Conservation (phyloP, 2,329 filamentous ascomycete species). For the Xylaria sp. region DNA sequence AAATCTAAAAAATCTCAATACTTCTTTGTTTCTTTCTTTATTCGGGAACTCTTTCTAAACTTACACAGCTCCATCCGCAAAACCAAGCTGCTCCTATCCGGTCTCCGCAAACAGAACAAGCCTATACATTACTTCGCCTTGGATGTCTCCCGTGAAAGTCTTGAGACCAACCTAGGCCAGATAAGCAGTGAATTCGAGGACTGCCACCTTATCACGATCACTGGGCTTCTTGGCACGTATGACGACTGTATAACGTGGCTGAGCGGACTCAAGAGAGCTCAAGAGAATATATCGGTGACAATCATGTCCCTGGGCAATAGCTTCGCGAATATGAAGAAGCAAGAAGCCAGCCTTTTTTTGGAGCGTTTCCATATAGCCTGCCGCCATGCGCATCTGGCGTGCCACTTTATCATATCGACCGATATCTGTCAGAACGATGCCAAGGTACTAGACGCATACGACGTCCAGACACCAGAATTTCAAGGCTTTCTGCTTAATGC, state of each 20-base stretch:
- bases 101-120: conserved; percentile 5
- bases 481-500: conserved; percentile 2
- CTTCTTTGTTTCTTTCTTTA: not conserved
- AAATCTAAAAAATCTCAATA: too few species aligned
- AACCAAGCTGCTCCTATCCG: conserved; percentile 13
- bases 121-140: conserved; percentile 13
- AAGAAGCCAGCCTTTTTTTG: conserved; percentile 4
- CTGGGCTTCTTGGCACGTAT: conserved; percentile 19
- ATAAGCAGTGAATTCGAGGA: not conserved
- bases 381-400: not conserved
- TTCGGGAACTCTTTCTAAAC: not conserved
- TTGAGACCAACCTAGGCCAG: not conserved
- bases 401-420: conserved; percentile 11
- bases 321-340: conserved; percentile 6
- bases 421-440: conserved; percentile 7
- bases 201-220: conserved; percentile 7
- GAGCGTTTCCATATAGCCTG: conserved; percentile 4
- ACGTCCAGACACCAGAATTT: not conserved
- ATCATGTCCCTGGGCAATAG: conserved; percentile 21
- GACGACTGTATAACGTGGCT: conserved; percentile 21
- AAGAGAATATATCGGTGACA: not conserved
- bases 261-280: not conserved
- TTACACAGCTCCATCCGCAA: conserved; percentile 10
- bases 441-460: conserved; percentile 5
- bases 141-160: conserved; percentile 6